A percentile compares a stretch with the other conserved stretches of the same genome.
These are phyloP conservation scores for Escallonia rubra DNA, from an alignment of 129 eudicot species.

Conservation along the genomic window DNA sequence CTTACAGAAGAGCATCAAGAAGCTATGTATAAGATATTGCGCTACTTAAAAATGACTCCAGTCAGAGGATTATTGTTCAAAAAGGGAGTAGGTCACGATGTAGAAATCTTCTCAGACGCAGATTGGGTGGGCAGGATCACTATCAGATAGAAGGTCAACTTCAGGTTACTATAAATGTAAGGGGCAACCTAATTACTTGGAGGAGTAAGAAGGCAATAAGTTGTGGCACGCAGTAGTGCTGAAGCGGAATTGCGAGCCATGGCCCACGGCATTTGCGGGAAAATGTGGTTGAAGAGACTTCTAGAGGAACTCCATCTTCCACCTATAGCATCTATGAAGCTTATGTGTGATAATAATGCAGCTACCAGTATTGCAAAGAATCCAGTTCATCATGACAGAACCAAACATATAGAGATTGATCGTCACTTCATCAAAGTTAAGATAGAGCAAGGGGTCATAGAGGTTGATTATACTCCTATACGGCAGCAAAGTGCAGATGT, in stretches of 20 bases:
- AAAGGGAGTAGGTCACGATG: background rate
- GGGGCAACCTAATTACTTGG: background rate
- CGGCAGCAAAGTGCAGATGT: background rate
- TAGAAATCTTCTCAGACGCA: slow-evolving; percentile 2
- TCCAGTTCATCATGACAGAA: slow-evolving; percentile 2
- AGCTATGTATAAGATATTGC: background rate
- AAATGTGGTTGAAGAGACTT: slow-evolving; percentile 4
- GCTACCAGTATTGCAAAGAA: background rate
- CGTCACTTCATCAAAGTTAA: background rate
- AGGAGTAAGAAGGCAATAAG: background rate
- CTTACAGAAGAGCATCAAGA: background rate
- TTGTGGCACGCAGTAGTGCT: background rate
- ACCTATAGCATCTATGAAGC: background rate
- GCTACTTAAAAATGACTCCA: background rate
- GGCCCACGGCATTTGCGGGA: slow-evolving; percentile 9
- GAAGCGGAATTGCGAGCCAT: slow-evolving; percentile 5
- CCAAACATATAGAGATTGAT: background rate
- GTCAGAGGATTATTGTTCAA: slow-evolving; percentile 2
- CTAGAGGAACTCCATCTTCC: background rate
- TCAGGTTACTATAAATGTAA: background rate
- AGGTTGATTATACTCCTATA: background rate
- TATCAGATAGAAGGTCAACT: background rate
- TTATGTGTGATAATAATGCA: slow-evolving; percentile 7
- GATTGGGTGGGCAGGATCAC: background rate
- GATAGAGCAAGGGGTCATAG: background rate